Percentiles rank a stretch among this genome's conserved stretches.
phyloP scores from a whole-genome alignment of 495 filamentous ascomycete species.

The Neurospora terricola region DNA sequence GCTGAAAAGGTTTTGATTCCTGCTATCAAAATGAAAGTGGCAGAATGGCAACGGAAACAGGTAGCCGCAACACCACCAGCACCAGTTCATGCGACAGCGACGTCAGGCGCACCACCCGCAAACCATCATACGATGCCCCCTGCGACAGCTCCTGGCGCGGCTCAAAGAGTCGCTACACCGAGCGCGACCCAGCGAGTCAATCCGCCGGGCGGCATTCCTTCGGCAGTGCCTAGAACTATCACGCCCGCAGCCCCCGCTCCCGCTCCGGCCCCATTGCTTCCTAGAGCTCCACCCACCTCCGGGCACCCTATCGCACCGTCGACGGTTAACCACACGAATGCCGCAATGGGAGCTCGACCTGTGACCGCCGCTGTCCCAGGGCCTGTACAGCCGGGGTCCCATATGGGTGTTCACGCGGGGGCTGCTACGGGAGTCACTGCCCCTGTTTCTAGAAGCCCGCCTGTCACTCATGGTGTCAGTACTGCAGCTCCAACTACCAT shows the following conservation, averaged over 20 bases:
- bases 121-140: not conserved
- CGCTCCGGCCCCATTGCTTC: not conserved
- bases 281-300: not conserved
- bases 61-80: constrained; percentile 1
- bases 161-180: not conserved
- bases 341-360: not conserved
- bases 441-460: not conserved
- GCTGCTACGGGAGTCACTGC: not conserved
- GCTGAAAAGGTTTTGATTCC: constrained; percentile 22
- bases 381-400: not conserved
- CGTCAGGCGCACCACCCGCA: not conserved
- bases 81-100: not conserved
- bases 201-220: not conserved
- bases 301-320: not conserved
- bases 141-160: not conserved
- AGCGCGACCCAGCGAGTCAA: not conserved
- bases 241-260: not conserved
- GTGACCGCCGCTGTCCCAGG: not conserved
- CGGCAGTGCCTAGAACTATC: not conserved
- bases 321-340: not conserved
- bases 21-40: constrained; percentile 11
- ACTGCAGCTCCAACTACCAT: not conserved
- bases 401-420: not conserved
- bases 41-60: constrained; percentile 14
- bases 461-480: not conserved